Evolutionary conservation across 2,329 filamentous ascomycete species (phyloP).

Genomic region (Monilinia vaccinii-corymbosi): DNA sequence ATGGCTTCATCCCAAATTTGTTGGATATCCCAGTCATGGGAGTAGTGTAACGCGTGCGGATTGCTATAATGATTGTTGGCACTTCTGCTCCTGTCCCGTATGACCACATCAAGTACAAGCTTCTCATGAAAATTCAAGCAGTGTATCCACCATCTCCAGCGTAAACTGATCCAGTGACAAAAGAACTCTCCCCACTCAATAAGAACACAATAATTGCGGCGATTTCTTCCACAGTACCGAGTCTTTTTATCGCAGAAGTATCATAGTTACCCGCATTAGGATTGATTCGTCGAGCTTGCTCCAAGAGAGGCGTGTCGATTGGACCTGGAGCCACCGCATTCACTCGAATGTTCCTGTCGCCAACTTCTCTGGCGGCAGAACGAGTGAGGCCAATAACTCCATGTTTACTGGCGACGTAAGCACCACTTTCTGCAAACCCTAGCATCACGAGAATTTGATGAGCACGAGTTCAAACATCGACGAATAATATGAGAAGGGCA

Average conservation of each 20-base stretch:
- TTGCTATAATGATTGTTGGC: rapidly evolving
- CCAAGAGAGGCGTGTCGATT: conserved; percentile 42
- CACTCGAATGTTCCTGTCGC: conserved; percentile 32
- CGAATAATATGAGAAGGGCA: neutral
- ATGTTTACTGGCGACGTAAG: conserved; percentile 29
- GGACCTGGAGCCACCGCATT: conserved; percentile 30
- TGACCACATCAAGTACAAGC: rapidly evolving
- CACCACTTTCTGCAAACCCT: conserved; percentile 28
- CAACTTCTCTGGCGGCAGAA: conserved; percentile 21
- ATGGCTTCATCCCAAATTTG: too few species aligned
- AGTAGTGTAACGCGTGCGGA: too few species aligned
- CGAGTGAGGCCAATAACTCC: conserved; percentile 34
- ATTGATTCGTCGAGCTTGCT: conserved; percentile 21
- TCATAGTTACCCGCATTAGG: conserved; percentile 29
- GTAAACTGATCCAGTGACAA: conserved; percentile 25
- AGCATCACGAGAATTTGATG: conserved; percentile 24
- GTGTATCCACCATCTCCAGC: conserved; percentile 25
- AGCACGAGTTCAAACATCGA: neutral
- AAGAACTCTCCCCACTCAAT: conserved; percentile 30
- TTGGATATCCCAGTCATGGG: too few species aligned
- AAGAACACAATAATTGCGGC: conserved; percentile 37
- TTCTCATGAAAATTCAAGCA: conserved; percentile 11
- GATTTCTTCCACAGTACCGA: conserved; percentile 40
- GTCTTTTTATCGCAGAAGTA: conserved; percentile 31
- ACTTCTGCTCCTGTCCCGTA: neutral